Conservation (phyloP, 768 basidiomycete genomes). For the Gloeophyllum trabeum region DNA sequence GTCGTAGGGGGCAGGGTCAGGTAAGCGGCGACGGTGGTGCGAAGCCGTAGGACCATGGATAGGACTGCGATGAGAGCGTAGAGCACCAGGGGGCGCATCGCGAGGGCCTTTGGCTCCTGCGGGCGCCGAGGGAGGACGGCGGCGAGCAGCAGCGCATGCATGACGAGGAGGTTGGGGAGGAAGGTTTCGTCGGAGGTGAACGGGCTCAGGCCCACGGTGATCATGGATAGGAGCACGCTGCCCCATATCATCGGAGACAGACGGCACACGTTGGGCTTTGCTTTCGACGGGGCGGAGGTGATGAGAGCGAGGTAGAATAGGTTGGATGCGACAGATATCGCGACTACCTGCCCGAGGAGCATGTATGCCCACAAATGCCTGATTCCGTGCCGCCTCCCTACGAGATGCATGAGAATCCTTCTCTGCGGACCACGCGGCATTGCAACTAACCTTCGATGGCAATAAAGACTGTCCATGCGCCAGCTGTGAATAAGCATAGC, state of each 20-base stretch:
- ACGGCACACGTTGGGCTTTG: not conserved
- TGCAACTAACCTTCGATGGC: slow-evolving; percentile 34
- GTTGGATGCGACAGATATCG: slow-evolving; percentile 54
- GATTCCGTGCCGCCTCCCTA: slow-evolving; percentile 28
- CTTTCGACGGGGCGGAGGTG: not conserved
- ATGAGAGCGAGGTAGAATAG: slow-evolving; percentile 48
- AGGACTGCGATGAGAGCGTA: slow-evolving; percentile 24
- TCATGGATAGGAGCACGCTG: slow-evolving; percentile 32
- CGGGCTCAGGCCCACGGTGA: slow-evolving; percentile 32
- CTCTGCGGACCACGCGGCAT: not conserved
- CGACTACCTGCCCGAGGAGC: slow-evolving; percentile 63
- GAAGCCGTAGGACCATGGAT: slow-evolving; percentile 23
- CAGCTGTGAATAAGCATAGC: slow-evolving; percentile 47
- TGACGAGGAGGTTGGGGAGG: slow-evolving; percentile 44
- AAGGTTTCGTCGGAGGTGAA: slow-evolving; percentile 31
- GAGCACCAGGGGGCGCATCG: slow-evolving; percentile 18
- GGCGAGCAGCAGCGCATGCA: slow-evolving; percentile 46
- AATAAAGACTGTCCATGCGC: slow-evolving; percentile 43
- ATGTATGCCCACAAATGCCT: slow-evolving; percentile 55
- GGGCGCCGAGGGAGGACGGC: slow-evolving; percentile 29
- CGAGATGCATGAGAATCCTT: not conserved
- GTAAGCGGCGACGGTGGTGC: slow-evolving; percentile 18
- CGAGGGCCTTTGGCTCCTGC: slow-evolving; percentile 7
- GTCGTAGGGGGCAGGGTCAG: slow-evolving; percentile 9
- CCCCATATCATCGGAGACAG: slow-evolving; percentile 23